These are phyloP conservation scores for Globisporangium cystogenes DNA, from an alignment of 352 stramenopile species.

Conservation along the genomic window DNA sequence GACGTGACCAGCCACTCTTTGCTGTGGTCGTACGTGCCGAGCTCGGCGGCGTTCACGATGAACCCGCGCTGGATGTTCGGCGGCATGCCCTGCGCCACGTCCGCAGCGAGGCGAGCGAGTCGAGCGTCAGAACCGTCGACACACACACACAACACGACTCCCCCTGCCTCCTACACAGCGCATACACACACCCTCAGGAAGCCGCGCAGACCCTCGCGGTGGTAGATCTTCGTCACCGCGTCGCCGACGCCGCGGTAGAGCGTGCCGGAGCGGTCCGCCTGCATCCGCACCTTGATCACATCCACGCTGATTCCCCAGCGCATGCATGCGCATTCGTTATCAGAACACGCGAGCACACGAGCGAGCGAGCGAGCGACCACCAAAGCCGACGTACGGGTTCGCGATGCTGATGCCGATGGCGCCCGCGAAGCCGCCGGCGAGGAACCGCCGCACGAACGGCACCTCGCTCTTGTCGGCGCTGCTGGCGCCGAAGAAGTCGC, in stretches of 20 bases:
- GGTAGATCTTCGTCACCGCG: constrained; percentile 68
- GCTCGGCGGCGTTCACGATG: constrained; percentile 81
- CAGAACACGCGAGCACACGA: no score
- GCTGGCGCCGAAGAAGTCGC: constrained; percentile 65
- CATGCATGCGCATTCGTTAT: not conserved
- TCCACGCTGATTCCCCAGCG: constrained; percentile 54
- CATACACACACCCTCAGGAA: constrained; percentile 66
- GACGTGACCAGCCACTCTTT: constrained; percentile 71
- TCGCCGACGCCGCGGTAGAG: constrained; percentile 68
- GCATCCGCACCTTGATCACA: constrained; percentile 88
- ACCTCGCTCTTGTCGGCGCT: constrained; percentile 31
- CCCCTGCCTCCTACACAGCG: not conserved
- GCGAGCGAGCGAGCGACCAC: constrained; percentile 2
- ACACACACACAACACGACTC: not conserved
- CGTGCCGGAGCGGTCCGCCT: constrained; percentile 61
- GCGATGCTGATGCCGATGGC: constrained; percentile 75
- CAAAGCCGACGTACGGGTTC: constrained; percentile 67
- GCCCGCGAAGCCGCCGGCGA: constrained; percentile 71
- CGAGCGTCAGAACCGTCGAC: not conserved
- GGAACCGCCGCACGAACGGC: constrained; percentile 73
- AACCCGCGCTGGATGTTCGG: constrained; percentile 86
- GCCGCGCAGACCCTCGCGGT: constrained; percentile 58
- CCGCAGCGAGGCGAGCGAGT: no score
- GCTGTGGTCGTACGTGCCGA: constrained; percentile 85
- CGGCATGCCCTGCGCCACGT: constrained; percentile 48